Evolutionary conservation across 2,329 filamentous ascomycete species (phyloP).

Genomic region (Fusarium redolens): DNA sequence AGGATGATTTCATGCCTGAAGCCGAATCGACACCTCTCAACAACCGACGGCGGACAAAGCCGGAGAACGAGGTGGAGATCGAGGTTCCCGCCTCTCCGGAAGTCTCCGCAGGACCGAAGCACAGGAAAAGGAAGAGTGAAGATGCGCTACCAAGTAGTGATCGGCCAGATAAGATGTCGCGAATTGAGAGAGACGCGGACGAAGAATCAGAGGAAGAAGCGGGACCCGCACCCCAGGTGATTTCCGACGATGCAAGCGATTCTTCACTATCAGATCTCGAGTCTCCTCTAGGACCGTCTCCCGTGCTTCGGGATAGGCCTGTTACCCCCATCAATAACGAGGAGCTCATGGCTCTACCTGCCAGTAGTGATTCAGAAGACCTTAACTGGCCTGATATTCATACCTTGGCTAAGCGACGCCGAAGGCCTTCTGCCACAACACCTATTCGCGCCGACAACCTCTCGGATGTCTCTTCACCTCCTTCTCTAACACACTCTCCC

Average conservation of each 20-base stretch:
- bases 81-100: slow-evolving; percentile 42
- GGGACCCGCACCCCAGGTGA: slow-evolving; percentile 6
- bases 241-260: slow-evolving; percentile 48
- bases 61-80: slow-evolving; percentile 26
- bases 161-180: slow-evolving; percentile 52
- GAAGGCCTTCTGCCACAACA: slow-evolving; percentile 52
- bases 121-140: slow-evolving; percentile 68
- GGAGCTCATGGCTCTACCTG: slow-evolving; percentile 65
- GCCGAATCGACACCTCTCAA: slow-evolving; percentile 76
- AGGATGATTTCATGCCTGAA: slow-evolving; percentile 68
- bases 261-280: slow-evolving; percentile 53
- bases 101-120: slow-evolving; percentile 46
- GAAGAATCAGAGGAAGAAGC: slow-evolving; percentile 29
- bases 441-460: slow-evolving; percentile 54
- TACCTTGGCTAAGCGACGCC: slow-evolving; percentile 60
- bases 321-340: slow-evolving; percentile 60
- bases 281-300: slow-evolving; percentile 50
- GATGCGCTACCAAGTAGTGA: slow-evolving; percentile 55
- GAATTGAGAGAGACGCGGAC: slow-evolving; percentile 41
- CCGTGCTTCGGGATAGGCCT: slow-evolving; percentile 45
- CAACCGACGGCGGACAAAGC: slow-evolving; percentile 53
- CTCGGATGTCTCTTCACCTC: slow-evolving; percentile 72
- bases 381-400: slow-evolving; percentile 66
- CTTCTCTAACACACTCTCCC: slow-evolving; percentile 74
- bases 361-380: slow-evolving; percentile 63